Evolutionary conservation across 2,329 filamentous ascomycete genomes (phyloP).

Genomic region (Chaetoscypha palmicola): DNA sequence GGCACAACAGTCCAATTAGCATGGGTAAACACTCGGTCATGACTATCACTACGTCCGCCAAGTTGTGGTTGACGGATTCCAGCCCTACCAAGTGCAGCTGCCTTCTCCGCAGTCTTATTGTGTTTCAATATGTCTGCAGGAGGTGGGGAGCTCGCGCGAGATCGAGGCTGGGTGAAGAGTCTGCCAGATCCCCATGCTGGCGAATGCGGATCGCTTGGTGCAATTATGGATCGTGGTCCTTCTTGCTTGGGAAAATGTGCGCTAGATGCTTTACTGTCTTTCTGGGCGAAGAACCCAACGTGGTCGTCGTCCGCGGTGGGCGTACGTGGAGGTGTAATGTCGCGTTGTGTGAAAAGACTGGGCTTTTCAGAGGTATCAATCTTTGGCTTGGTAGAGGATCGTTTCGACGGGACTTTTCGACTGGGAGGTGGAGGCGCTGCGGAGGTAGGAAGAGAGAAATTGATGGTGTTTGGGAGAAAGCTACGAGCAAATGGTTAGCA

Average conservation of each 20-base stretch:
- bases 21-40: conserved; percentile 65
- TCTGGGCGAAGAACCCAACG: conserved; percentile 48
- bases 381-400: conserved; percentile 32
- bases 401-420: neutral
- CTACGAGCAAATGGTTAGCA: too few species aligned
- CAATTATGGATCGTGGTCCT: conserved; percentile 45
- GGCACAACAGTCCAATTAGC: conserved; percentile 77
- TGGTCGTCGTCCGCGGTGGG: conserved; percentile 32
- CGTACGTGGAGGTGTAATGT: conserved; percentile 30
- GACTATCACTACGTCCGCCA: conserved; percentile 51
- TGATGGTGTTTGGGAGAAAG: conserved; percentile 85
- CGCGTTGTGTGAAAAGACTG: conserved; percentile 28
- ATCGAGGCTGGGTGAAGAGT: conserved; percentile 58
- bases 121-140: conserved; percentile 71
- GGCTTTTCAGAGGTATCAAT: conserved; percentile 49
- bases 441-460: conserved; percentile 64
- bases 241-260: conserved; percentile 47
- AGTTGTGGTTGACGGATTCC: conserved; percentile 50
- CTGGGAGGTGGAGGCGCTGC: conserved; percentile 31
- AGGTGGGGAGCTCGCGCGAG: conserved; percentile 65
- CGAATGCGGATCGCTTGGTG: conserved; percentile 67
- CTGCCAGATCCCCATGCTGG: conserved; percentile 60
- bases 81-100: conserved; percentile 49
- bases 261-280: conserved; percentile 43
- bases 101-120: conserved; percentile 49